phyloP scores from a whole-genome alignment of 1,284 basidiomycete species.

The Pisolithus thermaeus region DNA sequence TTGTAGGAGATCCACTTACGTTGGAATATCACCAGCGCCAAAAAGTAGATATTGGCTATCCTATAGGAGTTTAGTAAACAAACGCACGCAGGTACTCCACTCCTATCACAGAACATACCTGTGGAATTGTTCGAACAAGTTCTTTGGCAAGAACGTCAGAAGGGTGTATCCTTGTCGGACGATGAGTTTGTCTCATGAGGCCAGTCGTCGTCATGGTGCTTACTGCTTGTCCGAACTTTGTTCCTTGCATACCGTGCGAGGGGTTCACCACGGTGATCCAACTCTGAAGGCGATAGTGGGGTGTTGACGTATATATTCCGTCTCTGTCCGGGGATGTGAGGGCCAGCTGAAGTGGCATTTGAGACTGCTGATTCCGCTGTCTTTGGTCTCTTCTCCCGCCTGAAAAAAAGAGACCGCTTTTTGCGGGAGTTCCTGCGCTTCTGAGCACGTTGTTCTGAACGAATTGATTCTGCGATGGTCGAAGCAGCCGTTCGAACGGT shows the following conservation, averaged over 20 bases:
- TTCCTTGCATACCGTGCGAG: slow-evolving; percentile 77
- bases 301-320: slow-evolving; percentile 81
- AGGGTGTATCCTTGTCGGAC: slow-evolving; percentile 75
- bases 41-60: slow-evolving; percentile 91
- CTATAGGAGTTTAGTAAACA: slow-evolving; percentile 31
- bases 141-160: slow-evolving; percentile 91
- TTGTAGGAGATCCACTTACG: slow-evolving; percentile 36
- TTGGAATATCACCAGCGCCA: slow-evolving; percentile 80
- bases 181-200: slow-evolving; percentile 8
- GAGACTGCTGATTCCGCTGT: slow-evolving; percentile 26
- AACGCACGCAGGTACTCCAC: not conserved
- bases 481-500: slow-evolving; percentile 87
- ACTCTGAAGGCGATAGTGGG: slow-evolving; percentile 57
- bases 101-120: slow-evolving; percentile 40
- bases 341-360: slow-evolving; percentile 11
- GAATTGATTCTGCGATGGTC: slow-evolving; percentile 81
- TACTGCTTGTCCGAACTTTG: slow-evolving; percentile 92
- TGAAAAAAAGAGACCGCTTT: slow-evolving; percentile 58
- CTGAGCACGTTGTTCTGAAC: slow-evolving; percentile 69
- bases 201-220: slow-evolving; percentile 29
- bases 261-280: slow-evolving; percentile 74
- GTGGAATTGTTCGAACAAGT: slow-evolving; percentile 87
- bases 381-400: slow-evolving; percentile 41
- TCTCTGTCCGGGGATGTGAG: slow-evolving; percentile 46
- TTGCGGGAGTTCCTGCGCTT: slow-evolving; percentile 52